Base-by-base conservation (phyloP, 179 eudicot species). In the Silene noctiflora region DNA sequence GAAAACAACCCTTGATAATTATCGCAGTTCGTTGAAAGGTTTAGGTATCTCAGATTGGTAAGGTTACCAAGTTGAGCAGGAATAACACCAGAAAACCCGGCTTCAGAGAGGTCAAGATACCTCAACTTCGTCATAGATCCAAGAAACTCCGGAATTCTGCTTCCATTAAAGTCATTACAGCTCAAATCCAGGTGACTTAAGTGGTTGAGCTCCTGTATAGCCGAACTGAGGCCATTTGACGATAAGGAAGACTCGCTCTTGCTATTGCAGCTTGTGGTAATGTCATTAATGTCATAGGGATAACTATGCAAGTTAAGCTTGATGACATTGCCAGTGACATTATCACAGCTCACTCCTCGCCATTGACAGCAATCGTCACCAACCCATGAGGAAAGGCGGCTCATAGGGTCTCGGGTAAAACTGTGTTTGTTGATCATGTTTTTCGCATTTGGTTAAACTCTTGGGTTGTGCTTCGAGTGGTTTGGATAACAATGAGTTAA, bases 321-420 rank as follows among this genome's bases (percentile, higher is more conserved):
- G 19, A 70, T 25, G 0, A 77, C 69, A 27, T 77, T 21, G 20
- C 69, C 75, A 10, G 79, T 77, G 51, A 69, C 7, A 58, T 70
- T 25, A 27, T 77, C 75, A 27, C 75, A 77, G 20, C 29, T 48
- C 21, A 77, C 69, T 44, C 79, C 75, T 42, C 3, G 19, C 79
- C 79, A 77, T 17, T 22, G 20, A n/a, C 79, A 77, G 64, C 69
- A 69, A 44, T 77, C 70, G 25, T 69, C 69, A 6, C 69, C 79
- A 42, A 39, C 62, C 79, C 79, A 77, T 25, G 75, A 61, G 9
- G 56, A 46, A 69, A 76, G 69, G 3, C 33, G 33, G 29, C 55
- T 1, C 39, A 56, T 24, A 33, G 44, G 25, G 19, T 68, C 20
- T 9, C n/a, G 1, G 16, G 1, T 60, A 22, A 77, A 10, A 24